Base-by-base conservation (phyloP, 441 rosid genomes). In the Populus hybrid region DNA sequence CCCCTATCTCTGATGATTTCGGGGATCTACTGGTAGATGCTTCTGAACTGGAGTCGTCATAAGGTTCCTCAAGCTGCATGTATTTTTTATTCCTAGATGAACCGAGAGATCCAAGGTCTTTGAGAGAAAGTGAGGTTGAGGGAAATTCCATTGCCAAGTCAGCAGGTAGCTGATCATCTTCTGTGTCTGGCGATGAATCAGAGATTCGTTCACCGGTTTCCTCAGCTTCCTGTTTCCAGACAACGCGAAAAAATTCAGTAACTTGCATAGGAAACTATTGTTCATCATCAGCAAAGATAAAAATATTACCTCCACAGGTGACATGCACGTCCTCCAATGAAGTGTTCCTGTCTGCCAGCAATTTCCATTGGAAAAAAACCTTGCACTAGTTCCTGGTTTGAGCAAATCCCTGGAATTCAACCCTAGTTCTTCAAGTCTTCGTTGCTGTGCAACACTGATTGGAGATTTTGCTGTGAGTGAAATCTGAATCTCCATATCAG, bases 301-400 rank as follows among this genome's bases (percentile, higher is more conserved):
- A 73, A 67, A 4, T 64, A 20, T 66, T 86, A 88, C 97, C 97
- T 79, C 83, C 74, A 89, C 85, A 63, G 91, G 87, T 4, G 90
- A 80, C 86, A 87, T 79, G 73, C 69, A 76, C 42, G 65, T 80
- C 80, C 70, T 85, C 50, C 38, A 23, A 80, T 67, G 67, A 83
- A 71, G 70, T 73, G 82, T 50, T 67, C 79, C 74, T 46, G 63
- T 76, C 23, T 42, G 86, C 21, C 73, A 79, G 83, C 72, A 73
- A 70, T 79, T 80, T 74, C 77, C 77, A 46, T 46, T 8, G 54
- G 34, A 73, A 67, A 73, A 78, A 5, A 0, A 36, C 74, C 72
- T 81, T 59, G 63, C 72, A 67, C 72, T 59, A n/a, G 42, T 61
- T 73, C 70, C 79, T 28, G 65, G 36, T 69, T 83, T 67, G 26